Conservation (phyloP, 768 basidiomycete genomes). For the Suillus fuscotomentosus region DNA sequence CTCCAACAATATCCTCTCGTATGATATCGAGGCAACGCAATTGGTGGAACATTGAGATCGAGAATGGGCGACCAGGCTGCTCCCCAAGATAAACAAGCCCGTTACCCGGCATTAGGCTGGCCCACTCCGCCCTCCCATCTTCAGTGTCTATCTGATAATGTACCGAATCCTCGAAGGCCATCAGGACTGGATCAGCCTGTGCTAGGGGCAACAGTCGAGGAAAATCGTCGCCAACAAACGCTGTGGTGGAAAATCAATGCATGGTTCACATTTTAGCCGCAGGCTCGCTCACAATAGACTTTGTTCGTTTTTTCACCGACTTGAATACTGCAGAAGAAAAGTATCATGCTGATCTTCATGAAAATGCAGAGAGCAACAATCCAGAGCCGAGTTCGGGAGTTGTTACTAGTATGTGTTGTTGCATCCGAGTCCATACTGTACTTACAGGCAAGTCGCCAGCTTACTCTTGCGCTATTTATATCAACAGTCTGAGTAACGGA, state of each 20-base stretch:
- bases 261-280: background rate
- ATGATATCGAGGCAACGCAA: constrained; percentile 40
- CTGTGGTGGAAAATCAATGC: background rate
- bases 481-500: background rate
- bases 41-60: constrained; percentile 39
- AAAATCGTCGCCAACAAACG: background rate
- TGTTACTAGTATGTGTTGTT: background rate
- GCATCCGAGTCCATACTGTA: background rate
- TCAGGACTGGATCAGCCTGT: background rate
- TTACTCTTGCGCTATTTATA: background rate
- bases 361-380: background rate
- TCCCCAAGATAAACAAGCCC: constrained; percentile 26
- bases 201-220: background rate
- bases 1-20: constrained; percentile 21
- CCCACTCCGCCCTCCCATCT: constrained; percentile 17
- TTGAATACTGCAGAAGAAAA: background rate
- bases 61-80: constrained; percentile 25
- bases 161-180: background rate
- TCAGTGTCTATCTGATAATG: background rate
- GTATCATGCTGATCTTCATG: background rate
- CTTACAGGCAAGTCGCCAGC: background rate
- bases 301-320: background rate
- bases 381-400: background rate
- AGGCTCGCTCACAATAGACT: background rate
- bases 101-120: constrained; percentile 20